A percentile compares a stretch with the other conserved stretches of the same genome.
phyloP scores from a whole-genome alignment of 2,329 filamentous ascomycete species.

The Tolypocladium sp. region DNA sequence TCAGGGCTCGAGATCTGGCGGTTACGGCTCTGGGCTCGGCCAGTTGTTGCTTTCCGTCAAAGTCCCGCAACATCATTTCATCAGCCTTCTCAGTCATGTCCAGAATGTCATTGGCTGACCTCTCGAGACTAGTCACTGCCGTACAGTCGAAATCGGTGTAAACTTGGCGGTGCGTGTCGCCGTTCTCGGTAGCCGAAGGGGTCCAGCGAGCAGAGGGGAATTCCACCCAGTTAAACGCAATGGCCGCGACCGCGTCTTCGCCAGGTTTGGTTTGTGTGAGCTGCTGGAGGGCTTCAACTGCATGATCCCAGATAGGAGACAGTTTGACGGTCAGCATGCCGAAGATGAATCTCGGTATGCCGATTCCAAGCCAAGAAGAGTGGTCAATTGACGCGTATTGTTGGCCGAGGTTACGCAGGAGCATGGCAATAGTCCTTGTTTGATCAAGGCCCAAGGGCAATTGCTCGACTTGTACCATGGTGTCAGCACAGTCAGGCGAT shows the following conservation, averaged over 20 bases:
- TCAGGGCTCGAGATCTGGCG: constrained; percentile 69
- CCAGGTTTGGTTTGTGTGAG: constrained; percentile 62
- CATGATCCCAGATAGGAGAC: constrained; percentile 80
- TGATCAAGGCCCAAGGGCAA: constrained; percentile 70
- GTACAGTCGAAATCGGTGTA: constrained; percentile 78
- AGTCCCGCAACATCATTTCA: constrained; percentile 51
- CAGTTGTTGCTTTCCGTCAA: constrained; percentile 53
- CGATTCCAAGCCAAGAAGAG: constrained; percentile 56
- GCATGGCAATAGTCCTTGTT: constrained; percentile 70
- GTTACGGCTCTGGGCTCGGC: constrained; percentile 41
- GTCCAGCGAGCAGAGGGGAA: constrained; percentile 46
- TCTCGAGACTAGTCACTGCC: constrained; percentile 54
- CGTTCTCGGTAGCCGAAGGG: constrained; percentile 26
- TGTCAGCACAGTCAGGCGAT: constrained; percentile 18
- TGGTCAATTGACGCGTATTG: constrained; percentile 51
- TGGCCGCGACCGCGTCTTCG: constrained; percentile 60
- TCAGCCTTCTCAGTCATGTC: constrained; percentile 42
- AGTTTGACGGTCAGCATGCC: constrained; percentile 81
- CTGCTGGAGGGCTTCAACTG: constrained; percentile 63
- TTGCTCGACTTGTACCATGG: constrained; percentile 73
- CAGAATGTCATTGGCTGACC: constrained; percentile 40
- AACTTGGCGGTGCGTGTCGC: constrained; percentile 25
- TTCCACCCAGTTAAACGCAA: constrained; percentile 73
- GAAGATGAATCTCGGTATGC: constrained; percentile 77
- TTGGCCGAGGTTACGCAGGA: constrained; percentile 67